phyloP scores from a whole-genome alignment of 169 alveolate genomes.

The Fabrea salina region DNA sequence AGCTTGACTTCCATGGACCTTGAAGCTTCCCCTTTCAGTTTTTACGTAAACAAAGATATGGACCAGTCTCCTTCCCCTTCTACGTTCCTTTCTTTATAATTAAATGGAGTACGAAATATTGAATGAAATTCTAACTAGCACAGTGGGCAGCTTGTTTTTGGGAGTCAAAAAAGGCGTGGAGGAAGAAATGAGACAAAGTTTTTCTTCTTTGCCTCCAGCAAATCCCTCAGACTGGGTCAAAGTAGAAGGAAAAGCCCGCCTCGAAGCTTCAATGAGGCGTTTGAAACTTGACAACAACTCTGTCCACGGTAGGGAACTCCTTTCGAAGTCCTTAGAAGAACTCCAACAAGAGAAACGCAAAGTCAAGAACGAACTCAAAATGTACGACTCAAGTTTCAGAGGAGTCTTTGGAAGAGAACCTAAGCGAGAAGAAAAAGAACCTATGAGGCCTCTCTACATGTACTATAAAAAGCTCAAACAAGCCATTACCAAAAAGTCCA shows the following conservation, averaged over 20 bases:
- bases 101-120: conserved; percentile 26
- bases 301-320: background rate
- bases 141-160: background rate
- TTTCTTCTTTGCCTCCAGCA: conserved; percentile 15
- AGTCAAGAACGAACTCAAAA: conserved; percentile 81
- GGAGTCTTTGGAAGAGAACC: conserved; percentile 65
- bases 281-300: background rate
- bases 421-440: conserved; percentile 83
- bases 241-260: conserved; percentile 14
- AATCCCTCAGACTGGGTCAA: conserved; percentile 18
- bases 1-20: too few relatives aligned
- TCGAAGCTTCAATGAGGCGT: background rate
- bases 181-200: background rate
- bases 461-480: conserved; percentile 76
- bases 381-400: conserved; percentile 78
- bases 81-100: background rate
- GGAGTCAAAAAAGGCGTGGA: background rate
- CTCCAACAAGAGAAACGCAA: conserved; percentile 58
- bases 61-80: too few relatives aligned
- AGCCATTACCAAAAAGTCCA: conserved; percentile 41
- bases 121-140: conserved; percentile 16
- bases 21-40: too few relatives aligned
- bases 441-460: conserved; percentile 86
- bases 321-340: background rate
- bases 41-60: too few relatives aligned